Percentiles rank a stretch among this genome's conserved stretches.
phyloP scores from a whole-genome alignment of 148 eudicot genomes.

The Pouteria glomerata region DNA sequence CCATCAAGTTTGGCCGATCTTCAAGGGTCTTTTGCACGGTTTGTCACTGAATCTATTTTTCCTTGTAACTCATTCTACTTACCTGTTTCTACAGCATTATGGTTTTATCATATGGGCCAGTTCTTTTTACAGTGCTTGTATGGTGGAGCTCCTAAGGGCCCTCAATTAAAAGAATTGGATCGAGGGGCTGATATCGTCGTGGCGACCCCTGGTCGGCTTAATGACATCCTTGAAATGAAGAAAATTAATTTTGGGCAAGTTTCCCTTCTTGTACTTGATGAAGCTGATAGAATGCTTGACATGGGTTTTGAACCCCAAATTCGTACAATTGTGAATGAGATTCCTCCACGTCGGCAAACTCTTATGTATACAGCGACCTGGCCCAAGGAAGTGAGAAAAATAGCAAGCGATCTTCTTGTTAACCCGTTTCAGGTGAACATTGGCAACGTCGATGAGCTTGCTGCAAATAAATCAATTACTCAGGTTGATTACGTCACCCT shows the following conservation, averaged over 20 bases:
- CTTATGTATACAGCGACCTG: constrained; percentile 99
- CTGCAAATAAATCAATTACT: constrained; percentile 94
- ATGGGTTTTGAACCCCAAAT: constrained; percentile 99
- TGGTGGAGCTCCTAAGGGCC: constrained; percentile 92
- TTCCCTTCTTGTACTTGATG: constrained; percentile 91
- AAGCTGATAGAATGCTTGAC: constrained; percentile 99
- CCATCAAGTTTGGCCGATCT: constrained; percentile 80
- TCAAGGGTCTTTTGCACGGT: constrained; percentile 88
- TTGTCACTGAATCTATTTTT: not conserved
- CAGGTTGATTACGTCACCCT: constrained; percentile 44
- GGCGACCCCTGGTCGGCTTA: constrained; percentile 99
- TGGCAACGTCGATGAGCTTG: constrained; percentile 85
- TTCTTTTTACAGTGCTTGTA: constrained; percentile 67
- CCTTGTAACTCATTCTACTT: not conserved
- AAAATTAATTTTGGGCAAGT: constrained; percentile 79
- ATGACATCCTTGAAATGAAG: constrained; percentile 91
- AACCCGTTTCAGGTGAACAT: constrained; percentile 94
- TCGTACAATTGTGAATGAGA: constrained; percentile 92
- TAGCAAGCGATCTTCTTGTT: constrained; percentile 84
- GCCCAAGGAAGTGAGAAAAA: constrained; percentile 94
- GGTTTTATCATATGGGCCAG: not conserved
- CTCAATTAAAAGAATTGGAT: constrained; percentile 79
- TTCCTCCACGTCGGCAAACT: constrained; percentile 92
- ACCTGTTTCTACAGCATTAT: constrained; percentile 1
- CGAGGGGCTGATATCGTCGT: constrained; percentile 93